Evolutionary conservation across 2,329 filamentous ascomycete genomes (phyloP).

Genomic region (Davidsoniella neocaledoniae): DNA sequence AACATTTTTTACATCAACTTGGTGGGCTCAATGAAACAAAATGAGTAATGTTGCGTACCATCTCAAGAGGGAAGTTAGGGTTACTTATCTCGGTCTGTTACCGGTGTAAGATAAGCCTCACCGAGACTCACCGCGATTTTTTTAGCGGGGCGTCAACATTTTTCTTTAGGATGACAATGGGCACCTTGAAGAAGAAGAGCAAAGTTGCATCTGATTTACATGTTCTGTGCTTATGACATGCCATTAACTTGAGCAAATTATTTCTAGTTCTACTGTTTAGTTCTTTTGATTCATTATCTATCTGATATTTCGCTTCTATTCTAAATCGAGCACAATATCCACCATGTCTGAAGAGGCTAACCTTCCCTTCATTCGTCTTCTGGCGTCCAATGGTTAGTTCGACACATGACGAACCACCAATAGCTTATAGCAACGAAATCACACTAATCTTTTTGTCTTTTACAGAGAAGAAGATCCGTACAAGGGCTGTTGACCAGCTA

Average conservation of each 20-base stretch:
- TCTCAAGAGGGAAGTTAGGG: background rate
- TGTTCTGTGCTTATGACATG: background rate
- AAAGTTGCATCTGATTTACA: background rate
- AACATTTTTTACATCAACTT: too few relatives aligned
- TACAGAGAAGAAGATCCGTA: conserved; percentile 60
- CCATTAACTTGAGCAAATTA: background rate
- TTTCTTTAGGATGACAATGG: conserved; percentile 3
- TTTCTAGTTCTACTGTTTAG: background rate
- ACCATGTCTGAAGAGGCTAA: conserved; percentile 27
- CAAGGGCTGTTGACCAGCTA: conserved; percentile 60
- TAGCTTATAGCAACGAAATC: background rate
- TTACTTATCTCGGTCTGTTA: conserved; percentile 5
- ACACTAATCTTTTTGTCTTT: background rate
- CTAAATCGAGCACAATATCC: background rate
- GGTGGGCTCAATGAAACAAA: too few relatives aligned
- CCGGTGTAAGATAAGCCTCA: conserved; percentile 10
- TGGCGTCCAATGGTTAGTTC: conserved; percentile 62
- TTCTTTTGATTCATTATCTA: background rate
- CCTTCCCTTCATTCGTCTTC: conserved; percentile 65
- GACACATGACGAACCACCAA: background rate
- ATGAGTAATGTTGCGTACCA: too few relatives aligned
- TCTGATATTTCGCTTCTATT: background rate
- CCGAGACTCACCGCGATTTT: conserved; percentile 12
- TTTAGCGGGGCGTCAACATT: conserved; percentile 11
- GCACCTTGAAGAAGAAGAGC: background rate